Conservation (phyloP, 129 eudicot species). For the Pittosporum tobira region DNA sequence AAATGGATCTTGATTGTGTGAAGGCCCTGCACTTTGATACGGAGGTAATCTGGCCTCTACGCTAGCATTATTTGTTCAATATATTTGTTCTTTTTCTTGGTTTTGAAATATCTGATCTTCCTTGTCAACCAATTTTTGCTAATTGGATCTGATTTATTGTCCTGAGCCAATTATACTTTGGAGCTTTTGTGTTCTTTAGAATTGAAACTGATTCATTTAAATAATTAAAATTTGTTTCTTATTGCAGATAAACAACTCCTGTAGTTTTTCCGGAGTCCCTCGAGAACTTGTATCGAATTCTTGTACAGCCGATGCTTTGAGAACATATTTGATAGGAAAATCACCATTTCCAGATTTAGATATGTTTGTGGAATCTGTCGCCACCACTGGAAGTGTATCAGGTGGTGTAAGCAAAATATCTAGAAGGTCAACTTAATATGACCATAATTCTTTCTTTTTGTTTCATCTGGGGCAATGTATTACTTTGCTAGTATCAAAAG, state of each 20-base stretch:
- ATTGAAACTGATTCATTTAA: neutral
- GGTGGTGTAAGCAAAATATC: too few species aligned
- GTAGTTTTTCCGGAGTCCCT: slow-evolving; percentile 22
- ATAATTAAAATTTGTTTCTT: neutral
- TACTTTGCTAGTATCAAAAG: neutral
- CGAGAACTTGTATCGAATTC: slow-evolving; percentile 37
- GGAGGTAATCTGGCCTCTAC: slow-evolving; percentile 56
- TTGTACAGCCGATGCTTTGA: slow-evolving; percentile 39
- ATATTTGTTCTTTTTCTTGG: neutral
- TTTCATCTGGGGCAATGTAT: neutral
- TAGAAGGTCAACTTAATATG: neutral
- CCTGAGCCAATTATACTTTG: neutral
- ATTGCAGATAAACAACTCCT: slow-evolving; percentile 40
- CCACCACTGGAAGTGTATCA: slow-evolving; percentile 59
- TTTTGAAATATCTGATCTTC: neutral
- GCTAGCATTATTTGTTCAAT: neutral
- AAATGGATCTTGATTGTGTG: slow-evolving; percentile 83
- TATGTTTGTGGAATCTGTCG: slow-evolving; percentile 54
- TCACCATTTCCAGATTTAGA: slow-evolving; percentile 88
- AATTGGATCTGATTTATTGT: neutral
- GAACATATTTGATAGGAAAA: slow-evolving; percentile 49
- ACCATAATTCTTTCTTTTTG: neutral
- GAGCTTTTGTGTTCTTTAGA: neutral
- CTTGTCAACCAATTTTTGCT: neutral
- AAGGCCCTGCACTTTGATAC: slow-evolving; percentile 77